phyloP scores from a whole-genome alignment of 305 asterid genomes.

The Fraxinus xanthoxyloides region DNA sequence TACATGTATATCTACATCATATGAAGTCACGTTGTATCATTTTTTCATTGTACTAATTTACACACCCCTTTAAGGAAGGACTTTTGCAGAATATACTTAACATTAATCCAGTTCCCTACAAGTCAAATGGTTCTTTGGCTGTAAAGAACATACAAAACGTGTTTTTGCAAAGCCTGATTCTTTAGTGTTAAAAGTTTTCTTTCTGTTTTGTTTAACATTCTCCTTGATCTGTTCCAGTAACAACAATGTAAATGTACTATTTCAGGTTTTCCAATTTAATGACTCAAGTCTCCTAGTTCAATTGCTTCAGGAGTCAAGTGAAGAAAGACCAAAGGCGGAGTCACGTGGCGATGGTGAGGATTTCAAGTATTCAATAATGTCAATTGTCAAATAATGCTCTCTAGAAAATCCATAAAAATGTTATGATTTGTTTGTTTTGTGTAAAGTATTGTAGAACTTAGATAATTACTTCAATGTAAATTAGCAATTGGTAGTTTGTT shows the following conservation, averaged over 20 bases:
- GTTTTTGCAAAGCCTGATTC: neutral
- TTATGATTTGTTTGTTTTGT: constrained; percentile 1
- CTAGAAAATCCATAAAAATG: constrained; percentile 8
- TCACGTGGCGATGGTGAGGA: constrained; percentile 45
- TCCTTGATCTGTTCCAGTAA: neutral
- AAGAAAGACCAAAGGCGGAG: constrained; percentile 30
- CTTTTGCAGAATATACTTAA: neutral
- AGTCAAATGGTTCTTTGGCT: neutral
- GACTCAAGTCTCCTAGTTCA: neutral
- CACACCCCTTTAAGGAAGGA: neutral
- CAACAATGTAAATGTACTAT: neutral
- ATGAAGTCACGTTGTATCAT: neutral
- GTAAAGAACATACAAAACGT: neutral
- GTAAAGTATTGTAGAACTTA: neutral
- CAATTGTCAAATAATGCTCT: constrained; percentile 17
- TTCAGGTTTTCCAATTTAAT: neutral
- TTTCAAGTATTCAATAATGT: constrained; percentile 22
- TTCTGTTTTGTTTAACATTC: neutral
- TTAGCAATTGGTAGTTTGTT: neutral
- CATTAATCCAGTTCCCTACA: neutral
- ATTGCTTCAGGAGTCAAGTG: constrained; percentile 24
- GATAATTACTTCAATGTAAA: neutral
- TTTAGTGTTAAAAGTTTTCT: neutral
- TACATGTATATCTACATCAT: neutral
- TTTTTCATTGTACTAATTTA: neutral